Base-by-base conservation (phyloP, 2,329 filamentous ascomycete species). In the Colletotrichum destructivum region DNA sequence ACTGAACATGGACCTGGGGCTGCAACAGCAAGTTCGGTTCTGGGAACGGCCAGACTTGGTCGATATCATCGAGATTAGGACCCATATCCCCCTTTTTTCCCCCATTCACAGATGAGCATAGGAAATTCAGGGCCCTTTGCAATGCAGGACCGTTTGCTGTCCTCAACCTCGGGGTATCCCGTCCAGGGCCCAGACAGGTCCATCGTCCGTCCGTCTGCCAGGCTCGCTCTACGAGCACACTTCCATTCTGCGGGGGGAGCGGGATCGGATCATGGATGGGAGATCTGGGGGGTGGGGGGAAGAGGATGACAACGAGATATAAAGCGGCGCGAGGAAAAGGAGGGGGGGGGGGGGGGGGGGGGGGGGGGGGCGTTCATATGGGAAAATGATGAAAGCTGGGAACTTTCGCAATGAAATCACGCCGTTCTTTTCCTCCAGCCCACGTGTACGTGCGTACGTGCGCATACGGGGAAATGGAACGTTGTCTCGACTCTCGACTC, bases 171-270 rank as follows among this genome's bases (percentile, higher is more conserved):
- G 52, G 57, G 46, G 61, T 46, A 47, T 60, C 52, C 66, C 38
- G 21, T 59, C 52, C 26, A 18, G 13, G 40, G 63, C 18, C 54
- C 5, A 35, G 26, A 54, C 51, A n/a, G 35, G 26, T 35, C 51
- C 26, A 8, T 8, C 15, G 2, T 6, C 51, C 7, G 15, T 31
- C 11, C 5, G 7, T 35, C 31, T 35, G 31, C 31, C 31, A 2
- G 31, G 31, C 31, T 35, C 31, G 31, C 31, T 35, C 31, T 9
- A 35, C 3, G 26, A 16, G 49, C 38, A 46, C 26, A 47, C 9
- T 7, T 31, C 54, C 46, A 35, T n/a, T 49, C 31, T 71, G 64
- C 64, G 69, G 69, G 69, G 52, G 52, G 69, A 49, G 56, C 44
- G 57, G 44, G 42, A 42, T 40, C n/a, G 44, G 59, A 62, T 16